These are phyloP conservation scores for Penicillium expansum DNA, from an alignment of 2,329 filamentous ascomycete species.

Conservation along the genomic window DNA sequence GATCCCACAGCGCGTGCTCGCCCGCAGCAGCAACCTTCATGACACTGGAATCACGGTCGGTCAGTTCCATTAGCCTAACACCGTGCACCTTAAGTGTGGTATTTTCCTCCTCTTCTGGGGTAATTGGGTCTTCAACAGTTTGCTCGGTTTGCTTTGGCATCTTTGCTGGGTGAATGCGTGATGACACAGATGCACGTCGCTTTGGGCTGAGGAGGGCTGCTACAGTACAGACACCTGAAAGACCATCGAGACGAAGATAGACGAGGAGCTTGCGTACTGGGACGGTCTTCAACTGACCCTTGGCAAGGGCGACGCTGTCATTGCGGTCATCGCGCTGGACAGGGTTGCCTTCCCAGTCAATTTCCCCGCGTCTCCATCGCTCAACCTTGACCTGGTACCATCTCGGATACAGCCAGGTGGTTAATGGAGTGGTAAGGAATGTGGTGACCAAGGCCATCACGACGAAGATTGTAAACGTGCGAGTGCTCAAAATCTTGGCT, in stretches of 20 bases:
- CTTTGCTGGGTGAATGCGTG: slow-evolving; percentile 36
- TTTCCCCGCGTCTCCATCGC: slow-evolving; percentile 77
- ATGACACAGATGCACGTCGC: slow-evolving; percentile 36
- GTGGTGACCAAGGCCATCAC: slow-evolving; percentile 91
- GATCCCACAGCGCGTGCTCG: slow-evolving; percentile 70
- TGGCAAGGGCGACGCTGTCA: slow-evolving; percentile 40
- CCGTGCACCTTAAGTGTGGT: slow-evolving; percentile 71
- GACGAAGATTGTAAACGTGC: slow-evolving; percentile 91
- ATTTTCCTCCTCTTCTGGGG: slow-evolving; percentile 18
- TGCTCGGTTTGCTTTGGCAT: slow-evolving; percentile 21
- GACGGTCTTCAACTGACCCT: slow-evolving; percentile 51
- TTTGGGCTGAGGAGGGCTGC: slow-evolving; percentile 72
- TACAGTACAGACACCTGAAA: slow-evolving; percentile 77
- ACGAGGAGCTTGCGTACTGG: slow-evolving; percentile 68
- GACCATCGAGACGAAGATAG: slow-evolving; percentile 79
- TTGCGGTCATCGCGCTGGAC: slow-evolving; percentile 45
- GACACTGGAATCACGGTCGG: slow-evolving; percentile 88
- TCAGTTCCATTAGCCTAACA: slow-evolving; percentile 80
- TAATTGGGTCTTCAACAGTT: slow-evolving; percentile 23
- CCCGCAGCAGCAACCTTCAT: slow-evolving; percentile 88
- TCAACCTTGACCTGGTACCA: slow-evolving; percentile 73
- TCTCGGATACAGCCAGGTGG: slow-evolving; percentile 69
- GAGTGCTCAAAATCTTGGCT: slow-evolving; percentile 73
- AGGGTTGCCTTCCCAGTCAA: slow-evolving; percentile 76
- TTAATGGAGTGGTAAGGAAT: slow-evolving; percentile 76